Percentiles rank a stretch among this genome's conserved stretches.
Evolutionary conservation across 2,329 filamentous ascomycete genomes (phyloP).

Genomic region (Botrytis paeoniae): DNA sequence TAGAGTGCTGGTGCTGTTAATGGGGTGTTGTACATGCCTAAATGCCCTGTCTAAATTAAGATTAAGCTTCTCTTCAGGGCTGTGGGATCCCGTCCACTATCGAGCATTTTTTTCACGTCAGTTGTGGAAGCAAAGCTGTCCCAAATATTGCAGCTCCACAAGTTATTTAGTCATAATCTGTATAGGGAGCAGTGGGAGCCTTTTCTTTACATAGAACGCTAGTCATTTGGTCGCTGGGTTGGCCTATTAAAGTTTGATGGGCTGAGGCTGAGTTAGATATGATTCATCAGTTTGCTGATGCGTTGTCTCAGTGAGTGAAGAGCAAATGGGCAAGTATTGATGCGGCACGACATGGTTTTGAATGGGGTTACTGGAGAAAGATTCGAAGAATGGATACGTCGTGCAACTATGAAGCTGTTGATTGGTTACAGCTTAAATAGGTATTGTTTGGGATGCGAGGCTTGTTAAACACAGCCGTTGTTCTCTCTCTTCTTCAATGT

Average conservation of each 20-base stretch:
- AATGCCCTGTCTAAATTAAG: background rate
- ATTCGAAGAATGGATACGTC: background rate
- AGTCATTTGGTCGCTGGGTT: background rate
- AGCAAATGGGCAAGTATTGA: background rate
- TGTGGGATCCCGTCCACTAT: background rate
- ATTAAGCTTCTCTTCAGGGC: constrained; percentile 2
- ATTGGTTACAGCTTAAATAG: background rate
- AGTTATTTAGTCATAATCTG: background rate
- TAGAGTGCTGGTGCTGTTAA: background rate
- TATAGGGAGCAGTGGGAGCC: background rate
- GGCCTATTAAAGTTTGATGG: background rate
- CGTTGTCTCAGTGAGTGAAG: background rate
- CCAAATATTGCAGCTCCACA: background rate
- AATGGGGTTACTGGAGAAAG: background rate
- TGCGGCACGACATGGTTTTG: background rate
- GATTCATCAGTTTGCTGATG: constrained; percentile 13
- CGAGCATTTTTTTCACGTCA: background rate
- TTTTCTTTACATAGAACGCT: background rate
- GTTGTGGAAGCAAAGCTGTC: background rate
- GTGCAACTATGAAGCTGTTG: background rate
- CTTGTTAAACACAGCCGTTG: background rate
- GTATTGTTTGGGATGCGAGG: background rate
- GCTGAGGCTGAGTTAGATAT: background rate
- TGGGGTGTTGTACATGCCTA: background rate
- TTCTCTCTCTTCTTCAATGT: background rate